These are phyloP conservation scores for Gastrodia elata DNA, from an alignment of 106 monocot species.

Conservation along the genomic window DNA sequence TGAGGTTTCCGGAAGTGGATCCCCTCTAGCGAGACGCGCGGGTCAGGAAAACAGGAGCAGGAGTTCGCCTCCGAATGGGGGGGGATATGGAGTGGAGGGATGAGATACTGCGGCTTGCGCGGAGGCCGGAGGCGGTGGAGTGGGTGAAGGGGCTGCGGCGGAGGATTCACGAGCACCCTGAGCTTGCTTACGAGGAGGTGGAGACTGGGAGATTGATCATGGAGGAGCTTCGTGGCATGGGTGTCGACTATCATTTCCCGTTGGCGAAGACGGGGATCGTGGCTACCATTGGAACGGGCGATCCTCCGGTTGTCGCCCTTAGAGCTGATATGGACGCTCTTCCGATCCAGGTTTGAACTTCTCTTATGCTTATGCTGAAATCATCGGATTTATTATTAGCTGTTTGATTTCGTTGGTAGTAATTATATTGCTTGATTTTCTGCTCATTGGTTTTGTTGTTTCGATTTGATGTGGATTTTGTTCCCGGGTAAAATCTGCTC, in stretches of 20 bases:
- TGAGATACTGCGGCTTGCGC: conserved; percentile 36
- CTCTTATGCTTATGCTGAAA: not conserved
- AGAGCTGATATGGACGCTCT: conserved; percentile 76
- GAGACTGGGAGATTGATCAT: conserved; percentile 51
- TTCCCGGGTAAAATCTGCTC: not conserved
- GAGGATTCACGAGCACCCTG: conserved; percentile 56
- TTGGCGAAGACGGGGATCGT: conserved; percentile 48
- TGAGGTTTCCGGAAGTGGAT: not conserved
- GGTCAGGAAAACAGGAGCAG: conserved; percentile 1
- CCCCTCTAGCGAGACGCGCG: not conserved
- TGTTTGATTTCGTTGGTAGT: not conserved
- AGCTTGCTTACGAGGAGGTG: conserved; percentile 68
- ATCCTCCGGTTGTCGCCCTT: conserved; percentile 40
- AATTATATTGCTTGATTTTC: not conserved
- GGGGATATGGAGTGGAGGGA: conserved; percentile 19
- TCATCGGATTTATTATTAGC: not conserved
- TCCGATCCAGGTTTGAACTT: conserved; percentile 40
- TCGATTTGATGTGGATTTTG: not conserved
- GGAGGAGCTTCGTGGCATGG: conserved; percentile 38
- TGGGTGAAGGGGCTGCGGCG: conserved; percentile 43
- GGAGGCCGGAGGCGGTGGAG: conserved; percentile 24
- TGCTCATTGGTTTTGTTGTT: not conserved
- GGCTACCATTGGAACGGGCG: conserved; percentile 43
- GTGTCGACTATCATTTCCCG: conserved; percentile 26
- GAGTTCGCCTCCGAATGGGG: not conserved